Conservation (phyloP, 768 basidiomycete genomes). For the Trametes meyenii region DNA sequence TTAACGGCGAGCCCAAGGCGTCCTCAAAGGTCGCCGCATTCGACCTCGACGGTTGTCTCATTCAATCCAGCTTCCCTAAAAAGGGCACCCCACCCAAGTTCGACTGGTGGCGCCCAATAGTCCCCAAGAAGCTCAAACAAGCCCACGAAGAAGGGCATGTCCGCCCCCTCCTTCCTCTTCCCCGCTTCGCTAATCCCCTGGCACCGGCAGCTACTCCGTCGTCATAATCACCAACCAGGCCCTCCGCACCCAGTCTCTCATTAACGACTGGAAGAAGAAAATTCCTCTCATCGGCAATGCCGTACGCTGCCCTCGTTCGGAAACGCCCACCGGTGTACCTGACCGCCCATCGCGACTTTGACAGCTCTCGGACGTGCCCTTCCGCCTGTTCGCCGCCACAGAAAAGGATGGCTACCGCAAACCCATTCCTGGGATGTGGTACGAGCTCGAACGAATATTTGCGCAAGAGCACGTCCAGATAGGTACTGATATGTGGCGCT, state of each 20-base stretch:
- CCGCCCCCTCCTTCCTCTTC: background rate
- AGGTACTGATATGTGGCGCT: slow-evolving; percentile 47
- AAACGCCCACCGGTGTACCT: background rate
- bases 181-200: background rate
- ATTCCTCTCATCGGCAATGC: slow-evolving; percentile 66
- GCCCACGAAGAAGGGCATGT: slow-evolving; percentile 62
- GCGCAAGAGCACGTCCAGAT: slow-evolving; percentile 59
- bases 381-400: slow-evolving; percentile 78
- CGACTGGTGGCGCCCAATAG: slow-evolving; percentile 73
- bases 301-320: slow-evolving; percentile 38
- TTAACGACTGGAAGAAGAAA: slow-evolving; percentile 77
- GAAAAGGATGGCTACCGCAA: slow-evolving; percentile 79
- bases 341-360: background rate
- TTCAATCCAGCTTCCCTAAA: slow-evolving; percentile 50
- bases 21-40: slow-evolving; percentile 72
- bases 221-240: slow-evolving; percentile 85
- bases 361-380: slow-evolving; percentile 74
- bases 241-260: slow-evolving; percentile 47
- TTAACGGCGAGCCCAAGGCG: slow-evolving; percentile 43
- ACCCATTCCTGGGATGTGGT: slow-evolving; percentile 88
- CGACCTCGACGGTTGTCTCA: slow-evolving; percentile 88
- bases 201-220: slow-evolving; percentile 56
- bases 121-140: slow-evolving; percentile 66
- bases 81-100: slow-evolving; percentile 52
- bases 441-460: slow-evolving; percentile 67